Evolutionary conservation across 2,329 filamentous ascomycete species (phyloP).

Genomic region (Simplicillium aogashimaense): DNA sequence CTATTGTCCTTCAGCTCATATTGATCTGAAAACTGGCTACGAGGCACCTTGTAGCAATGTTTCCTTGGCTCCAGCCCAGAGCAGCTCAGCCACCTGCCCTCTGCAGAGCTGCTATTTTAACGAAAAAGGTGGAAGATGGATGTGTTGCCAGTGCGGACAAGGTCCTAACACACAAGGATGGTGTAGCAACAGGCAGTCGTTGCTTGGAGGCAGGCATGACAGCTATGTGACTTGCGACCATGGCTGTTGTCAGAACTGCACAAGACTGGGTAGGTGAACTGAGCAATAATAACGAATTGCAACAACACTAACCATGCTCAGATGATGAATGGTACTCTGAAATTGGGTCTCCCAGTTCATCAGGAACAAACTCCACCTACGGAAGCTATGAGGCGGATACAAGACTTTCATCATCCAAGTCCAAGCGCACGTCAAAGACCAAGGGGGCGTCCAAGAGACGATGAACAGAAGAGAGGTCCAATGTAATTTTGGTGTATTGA

Average conservation of each 20-base stretch:
- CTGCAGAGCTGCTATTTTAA: conserved; percentile 41
- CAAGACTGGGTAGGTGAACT: conserved; percentile 28
- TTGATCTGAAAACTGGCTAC: conserved; percentile 39
- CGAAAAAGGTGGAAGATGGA: conserved; percentile 38
- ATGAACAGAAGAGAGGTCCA: not conserved
- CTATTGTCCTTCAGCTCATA: conserved; percentile 34
- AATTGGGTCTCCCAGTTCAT: not conserved
- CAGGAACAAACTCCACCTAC: not conserved
- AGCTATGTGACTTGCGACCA: conserved; percentile 33
- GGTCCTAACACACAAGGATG: conserved; percentile 43
- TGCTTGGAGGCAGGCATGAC: conserved; percentile 23
- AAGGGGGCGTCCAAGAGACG: not conserved
- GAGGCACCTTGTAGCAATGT: conserved; percentile 38
- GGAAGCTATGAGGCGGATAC: not conserved
- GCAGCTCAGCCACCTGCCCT: conserved; percentile 33
- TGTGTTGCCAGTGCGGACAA: conserved; percentile 41
- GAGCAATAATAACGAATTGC: not conserved
- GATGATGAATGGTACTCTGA: too few relatives aligned
- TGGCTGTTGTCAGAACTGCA: conserved; percentile 40
- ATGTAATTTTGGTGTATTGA: too few relatives aligned
- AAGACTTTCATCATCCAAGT: too few relatives aligned
- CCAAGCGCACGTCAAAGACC: too few relatives aligned
- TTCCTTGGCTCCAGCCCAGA: conserved; percentile 34
- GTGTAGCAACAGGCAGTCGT: conserved; percentile 27
- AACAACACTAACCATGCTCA: not conserved